Evolutionary conservation across 2,329 filamentous ascomycete species (phyloP), one percentile per base, ranked within the genome.

Genomic region (Ophiostoma tasmaniense): DNA sequence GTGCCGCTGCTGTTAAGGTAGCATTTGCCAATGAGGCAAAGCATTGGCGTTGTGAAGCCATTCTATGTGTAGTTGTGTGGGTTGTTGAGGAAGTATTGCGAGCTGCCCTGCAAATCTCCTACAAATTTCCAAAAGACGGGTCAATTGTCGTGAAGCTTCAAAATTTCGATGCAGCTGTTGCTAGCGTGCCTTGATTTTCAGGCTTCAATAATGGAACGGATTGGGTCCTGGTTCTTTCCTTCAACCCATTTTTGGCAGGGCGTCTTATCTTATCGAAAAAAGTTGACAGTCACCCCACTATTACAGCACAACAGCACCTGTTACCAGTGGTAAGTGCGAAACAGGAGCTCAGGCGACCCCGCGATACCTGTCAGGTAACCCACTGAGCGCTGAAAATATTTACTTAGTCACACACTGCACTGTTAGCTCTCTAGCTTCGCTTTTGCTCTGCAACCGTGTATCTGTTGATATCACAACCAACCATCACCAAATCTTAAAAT

Each of bases 11-110:
- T 22, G 79, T 74, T 28, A 86, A 76, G 66, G 78, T 81, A 39
- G 85, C 76, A 75, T 81, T 81, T 73, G 83, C 82, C 80, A 86
- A 76, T 1, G 83, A 83, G 80, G 81, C 83, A 75, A 86, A 76
- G 75, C 82, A 86, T 75, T 83, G 81, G 72, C 81, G 81, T 74
- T 81, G 80, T 74, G 83, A 79, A 70, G 82, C 81, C 84, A 87
- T 86, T 71, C 66, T 50, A 52, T 71, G 71, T 70, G 78, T 71
- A 73, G 20, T 39, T 39, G 13, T 42, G 79, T 75, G 71, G 75
- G 30, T 50, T 45, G 64, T 17, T 30, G 37, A 11, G 52, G 37
- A 42, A 37, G 14, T 64, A 17, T 22, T 64, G 61, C 28, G 30
- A 37, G 22, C 30, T 20, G 61, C 33, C 61, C 61, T 64, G 61